phyloP scores from a whole-genome alignment of 2,329 filamentous ascomycete genomes.

The Monosporascus sp. region DNA sequence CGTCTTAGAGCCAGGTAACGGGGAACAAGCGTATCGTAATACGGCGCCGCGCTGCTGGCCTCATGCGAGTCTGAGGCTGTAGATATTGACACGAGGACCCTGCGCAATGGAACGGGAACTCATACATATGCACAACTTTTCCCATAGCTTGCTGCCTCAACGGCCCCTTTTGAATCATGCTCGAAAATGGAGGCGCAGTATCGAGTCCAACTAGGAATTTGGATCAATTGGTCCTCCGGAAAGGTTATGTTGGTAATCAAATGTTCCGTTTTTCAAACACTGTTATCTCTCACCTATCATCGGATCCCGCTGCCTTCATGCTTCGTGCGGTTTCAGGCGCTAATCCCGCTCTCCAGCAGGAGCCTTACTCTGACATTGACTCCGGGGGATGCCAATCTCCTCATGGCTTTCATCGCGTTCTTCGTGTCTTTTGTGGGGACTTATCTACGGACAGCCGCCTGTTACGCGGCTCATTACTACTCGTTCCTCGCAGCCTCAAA shows the following conservation, averaged over 20 bases:
- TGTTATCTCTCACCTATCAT: too few species aligned
- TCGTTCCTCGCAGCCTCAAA: slow-evolving; percentile 11
- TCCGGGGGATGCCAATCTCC: slow-evolving; percentile 21
- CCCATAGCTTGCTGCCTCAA: too few species aligned
- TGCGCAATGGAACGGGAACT: too few species aligned
- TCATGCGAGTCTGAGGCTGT: too few species aligned
- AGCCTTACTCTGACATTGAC: slow-evolving; percentile 28
- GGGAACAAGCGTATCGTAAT: too few species aligned
- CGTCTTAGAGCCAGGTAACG: too few species aligned
- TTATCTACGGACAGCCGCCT: slow-evolving; percentile 15
- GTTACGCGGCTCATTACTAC: slow-evolving; percentile 13
- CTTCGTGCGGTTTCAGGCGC: too few species aligned
- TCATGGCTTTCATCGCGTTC: slow-evolving; percentile 29
- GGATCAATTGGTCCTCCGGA: slow-evolving; percentile 29
- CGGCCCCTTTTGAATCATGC: background rate
- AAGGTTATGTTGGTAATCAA: slow-evolving; percentile 6
- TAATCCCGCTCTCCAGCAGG: background rate
- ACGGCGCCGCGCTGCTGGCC: too few species aligned
- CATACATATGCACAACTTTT: too few species aligned
- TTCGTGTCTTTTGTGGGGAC: slow-evolving; percentile 22
- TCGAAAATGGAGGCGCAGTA: background rate
- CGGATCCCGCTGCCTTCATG: too few species aligned
- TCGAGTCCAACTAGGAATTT: slow-evolving; percentile 22
- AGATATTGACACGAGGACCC: too few species aligned
- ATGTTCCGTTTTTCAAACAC: too few species aligned